Evolutionary conservation across 139 green algal species (phyloP), one percentile per base, ranked within the genome.

Genomic region (Spirogloea muscicola): DNA sequence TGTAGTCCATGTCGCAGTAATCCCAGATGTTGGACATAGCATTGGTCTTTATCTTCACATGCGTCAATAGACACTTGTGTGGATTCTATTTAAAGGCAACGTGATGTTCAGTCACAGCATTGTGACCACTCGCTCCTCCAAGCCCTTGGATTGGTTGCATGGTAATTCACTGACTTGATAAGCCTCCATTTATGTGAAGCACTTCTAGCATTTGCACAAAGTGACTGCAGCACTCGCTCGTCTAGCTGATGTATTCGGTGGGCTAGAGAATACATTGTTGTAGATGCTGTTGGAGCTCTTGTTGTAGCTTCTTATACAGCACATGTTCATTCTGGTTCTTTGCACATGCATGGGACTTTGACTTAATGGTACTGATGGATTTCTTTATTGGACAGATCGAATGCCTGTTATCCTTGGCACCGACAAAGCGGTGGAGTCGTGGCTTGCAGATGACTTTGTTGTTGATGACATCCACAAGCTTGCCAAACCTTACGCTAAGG

Each of bases 91-190:
- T n/a, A n/a, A n/a, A 76, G 68, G 68, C 4, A 39, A 67, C 21
- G 6, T 4, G 2, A 31, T 79, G 18, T 64, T 58, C 46, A 79
- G 31, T 6, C 77, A 79, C 33, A 79, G 62, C n/a, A 76, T 79
- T 31, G 25, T 79, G 16, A 79, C 71, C 37, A 79, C 71, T 5
- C 41, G 66, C 39, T 33, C 42, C 21, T 68, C 60, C 16, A 79
- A 79, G 60, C 27, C 37, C 5, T 48, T 79, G 42, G 66, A 79
- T 46, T 79, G 71, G 71, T 63, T 79, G 43, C 71, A 79, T 60
- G 69, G 69, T 77, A 37, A 73, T 49, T 29, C 7, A 21, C 31
- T 25, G 21, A 18, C 67, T 76, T 44, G 51, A 58, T 40, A 21
- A 18, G 51, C 31, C 60, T 34, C 33, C 37, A 77, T 34, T 3